phyloP scores from a whole-genome alignment of 2,329 filamentous ascomycete genomes.

The Diaporthe helianthi region DNA sequence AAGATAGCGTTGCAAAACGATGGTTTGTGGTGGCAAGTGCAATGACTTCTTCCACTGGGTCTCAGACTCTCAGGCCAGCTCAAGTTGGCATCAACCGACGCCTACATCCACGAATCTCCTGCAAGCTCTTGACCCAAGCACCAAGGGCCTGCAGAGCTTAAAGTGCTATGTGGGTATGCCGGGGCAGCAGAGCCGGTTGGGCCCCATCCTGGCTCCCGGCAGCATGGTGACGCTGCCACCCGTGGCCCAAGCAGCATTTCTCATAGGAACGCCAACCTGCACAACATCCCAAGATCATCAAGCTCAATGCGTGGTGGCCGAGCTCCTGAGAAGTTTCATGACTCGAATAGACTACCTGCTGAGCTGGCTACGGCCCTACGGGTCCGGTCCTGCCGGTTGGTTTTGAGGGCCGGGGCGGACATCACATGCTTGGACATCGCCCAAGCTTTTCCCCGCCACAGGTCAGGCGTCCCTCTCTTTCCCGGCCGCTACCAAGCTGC shows the following conservation, averaged over 20 bases:
- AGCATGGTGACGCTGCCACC: background rate
- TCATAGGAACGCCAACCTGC: slow-evolving; percentile 1
- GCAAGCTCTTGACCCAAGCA: slow-evolving; percentile 11
- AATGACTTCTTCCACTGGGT: slow-evolving; percentile 1
- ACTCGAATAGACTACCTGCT: slow-evolving; percentile 9
- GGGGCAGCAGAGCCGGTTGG: background rate
- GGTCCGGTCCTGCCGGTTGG: background rate
- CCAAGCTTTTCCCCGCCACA: background rate
- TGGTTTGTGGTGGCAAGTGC: slow-evolving; percentile 20
- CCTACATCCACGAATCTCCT: background rate
- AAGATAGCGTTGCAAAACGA: background rate
- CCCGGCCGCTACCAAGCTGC: background rate
- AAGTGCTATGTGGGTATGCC: background rate
- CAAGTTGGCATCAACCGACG: background rate
- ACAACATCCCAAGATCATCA: background rate
- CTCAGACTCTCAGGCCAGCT: slow-evolving; percentile 4
- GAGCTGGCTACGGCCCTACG: background rate
- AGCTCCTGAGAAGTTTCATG: background rate
- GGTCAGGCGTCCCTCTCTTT: background rate
- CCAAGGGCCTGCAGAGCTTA: slow-evolving; percentile 7
- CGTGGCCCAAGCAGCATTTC: too few species aligned
- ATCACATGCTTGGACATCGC: slow-evolving; percentile 5
- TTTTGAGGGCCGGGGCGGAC: background rate
- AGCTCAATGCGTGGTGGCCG: background rate
- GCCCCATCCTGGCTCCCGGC: background rate